Evolutionary conservation across 2,329 filamentous ascomycete species (phyloP), one percentile per base, ranked within the genome.

Genomic region (Aspergillus ruber): DNA sequence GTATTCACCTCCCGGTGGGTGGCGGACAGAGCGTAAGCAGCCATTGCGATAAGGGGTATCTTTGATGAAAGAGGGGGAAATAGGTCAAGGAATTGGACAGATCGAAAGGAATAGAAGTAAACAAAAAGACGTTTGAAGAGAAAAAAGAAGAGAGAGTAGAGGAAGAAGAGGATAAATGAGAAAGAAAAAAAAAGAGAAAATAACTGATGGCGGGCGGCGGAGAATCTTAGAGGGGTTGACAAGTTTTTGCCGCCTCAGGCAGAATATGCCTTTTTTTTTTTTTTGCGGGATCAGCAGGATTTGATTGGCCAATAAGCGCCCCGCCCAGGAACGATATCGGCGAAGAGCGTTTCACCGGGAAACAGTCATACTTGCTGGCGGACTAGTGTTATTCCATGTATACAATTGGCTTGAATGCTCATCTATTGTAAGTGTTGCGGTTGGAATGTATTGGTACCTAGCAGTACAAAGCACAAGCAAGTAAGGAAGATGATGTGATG

Each of bases 1-100:
- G 45, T 43, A 72, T 78, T 66, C 68, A 83, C 81, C 63, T 84
- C 81, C 73, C 80, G 74, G 74, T 86, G 83, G 67, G 80, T 75
- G 69, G 81, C 71, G 52, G 83, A 77, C 47, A 86, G 77, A 60
- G 83, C 82, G 74, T 86, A 85, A 63, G 70, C 71, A 51, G 67
- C 62, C 68, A 72, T 74, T 63, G 60, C 64, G 61, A 56, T 40
- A 43, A 50, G 50, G 17, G 40, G 27, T 48, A 46, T 51, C 47
- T 57, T 55, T 47, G 25, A 12, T 39, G 42, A 47, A 43, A 35
- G 35, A 29, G 17, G 23, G 50, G 36, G 43, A 49, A 42, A 39
- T 36, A 35, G 23, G 25, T 52, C 20, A 43, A 21, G 44, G 42
- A 41, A 41, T 43, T 49, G 43, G 44, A 48, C 47, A 46, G 44